Conservation (phyloP, 2,329 filamentous ascomycete species). For the Nothopassalora personata region DNA sequence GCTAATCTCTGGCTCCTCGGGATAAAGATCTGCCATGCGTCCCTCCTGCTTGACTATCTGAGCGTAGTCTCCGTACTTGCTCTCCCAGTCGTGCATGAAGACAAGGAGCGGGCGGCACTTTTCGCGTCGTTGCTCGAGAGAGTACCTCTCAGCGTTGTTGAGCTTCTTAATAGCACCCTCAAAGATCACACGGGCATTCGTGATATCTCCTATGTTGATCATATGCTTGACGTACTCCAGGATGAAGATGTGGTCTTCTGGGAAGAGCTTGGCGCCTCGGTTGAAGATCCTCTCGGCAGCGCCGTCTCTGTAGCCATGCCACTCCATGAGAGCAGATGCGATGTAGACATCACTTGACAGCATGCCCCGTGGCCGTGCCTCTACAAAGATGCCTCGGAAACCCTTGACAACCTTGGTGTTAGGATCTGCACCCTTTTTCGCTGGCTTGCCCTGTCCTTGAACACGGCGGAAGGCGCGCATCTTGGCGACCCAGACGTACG, state of each 20-base stretch:
- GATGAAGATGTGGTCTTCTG: constrained; percentile 87
- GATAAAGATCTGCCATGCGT: constrained; percentile 90
- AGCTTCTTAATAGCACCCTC: constrained; percentile 87
- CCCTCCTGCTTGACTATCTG: constrained; percentile 88
- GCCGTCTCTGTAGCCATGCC: constrained; percentile 89
- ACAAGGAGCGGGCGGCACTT: constrained; percentile 81
- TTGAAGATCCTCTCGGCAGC: constrained; percentile 95
- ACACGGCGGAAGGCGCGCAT: constrained; percentile 92
- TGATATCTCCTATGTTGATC: constrained; percentile 80
- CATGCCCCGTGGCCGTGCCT: constrained; percentile 79
- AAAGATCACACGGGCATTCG: constrained; percentile 91
- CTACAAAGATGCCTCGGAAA: constrained; percentile 80
- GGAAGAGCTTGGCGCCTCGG: constrained; percentile 85
- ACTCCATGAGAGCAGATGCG: constrained; percentile 86
- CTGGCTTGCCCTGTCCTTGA: constrained; percentile 66
- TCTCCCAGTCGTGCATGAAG: constrained; percentile 94
- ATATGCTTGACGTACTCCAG: constrained; percentile 95
- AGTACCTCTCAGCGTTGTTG: constrained; percentile 56
- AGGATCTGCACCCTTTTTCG: constrained; percentile 37
- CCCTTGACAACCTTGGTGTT: constrained; percentile 42
- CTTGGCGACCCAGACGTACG: constrained; percentile 89
- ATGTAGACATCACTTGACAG: constrained; percentile 94
- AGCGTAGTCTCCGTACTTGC: constrained; percentile 83
- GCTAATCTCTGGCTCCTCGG: constrained; percentile 70
- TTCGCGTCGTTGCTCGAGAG: constrained; percentile 36